Evolutionary conservation across 1,284 basidiomycete genomes (phyloP), one percentile per base, ranked within the genome.

Genomic region (Amylostereum areolatum): DNA sequence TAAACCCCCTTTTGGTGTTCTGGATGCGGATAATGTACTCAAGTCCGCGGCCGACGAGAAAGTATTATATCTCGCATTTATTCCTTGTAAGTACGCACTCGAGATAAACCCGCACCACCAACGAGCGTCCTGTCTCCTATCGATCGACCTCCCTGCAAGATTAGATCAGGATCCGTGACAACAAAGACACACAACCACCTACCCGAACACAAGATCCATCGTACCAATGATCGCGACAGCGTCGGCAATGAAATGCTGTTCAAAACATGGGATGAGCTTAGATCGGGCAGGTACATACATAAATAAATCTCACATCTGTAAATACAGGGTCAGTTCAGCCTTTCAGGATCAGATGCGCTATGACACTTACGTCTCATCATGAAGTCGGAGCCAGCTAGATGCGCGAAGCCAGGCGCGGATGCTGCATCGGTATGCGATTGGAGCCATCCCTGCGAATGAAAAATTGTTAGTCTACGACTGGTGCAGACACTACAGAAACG

Each of bases 361-460:
- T 28, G 54, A 24, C 34, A 74, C 82, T 58, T 65, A 87, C 83
- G 79, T 82, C 89, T 84, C 84, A 90, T 92, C 88, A 97, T 95
- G 65, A 97, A 96, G 68, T 97, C 94, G 4, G 91, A 77, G 34
- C 92, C 93, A 45, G 89, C 91, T 57, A 96, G 76, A 68, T 96
- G 93, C 32, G 93, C 91, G 61, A 97, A 97, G 8, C 93, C 91
- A 46, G 92, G 92, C 92, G 59, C 92, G 90, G 58, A 97, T 97
- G 71, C 89, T 92, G 74, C 94, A 97, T 62, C 89, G 77, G 70
- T 97, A 97, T 18, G 93, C 93, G 80, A 71, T 96, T 94, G 11
- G 89, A 80, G 50, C 93, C 92, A 67, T 96, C 93, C 56, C 85
- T 88, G 53, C 45, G 43, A 40, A 9, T 32, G 8, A 47, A 40